Evolutionary conservation across 23 red algal species (phyloP), one percentile per base, ranked within the genome.

Genomic region (Gracilaria vermiculophylla): DNA sequence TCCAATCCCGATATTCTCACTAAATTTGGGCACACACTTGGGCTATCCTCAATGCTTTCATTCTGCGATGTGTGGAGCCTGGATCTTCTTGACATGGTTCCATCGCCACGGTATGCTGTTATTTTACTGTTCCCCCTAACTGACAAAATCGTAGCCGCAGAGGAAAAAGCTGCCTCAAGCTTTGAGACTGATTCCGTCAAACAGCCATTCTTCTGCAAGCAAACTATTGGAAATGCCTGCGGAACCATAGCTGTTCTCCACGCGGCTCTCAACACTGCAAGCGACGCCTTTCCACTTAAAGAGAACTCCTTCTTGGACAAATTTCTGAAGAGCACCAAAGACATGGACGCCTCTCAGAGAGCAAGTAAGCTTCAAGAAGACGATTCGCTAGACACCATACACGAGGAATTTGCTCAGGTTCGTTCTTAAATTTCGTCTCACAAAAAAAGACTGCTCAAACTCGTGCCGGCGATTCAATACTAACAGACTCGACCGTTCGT

Each of bases 201-300:
- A 16, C 72, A 23, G 24, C 94, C 80, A 14, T 98, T 65, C 62
- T 95, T 96, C 27, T 94, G 89, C 55, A 83, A 81, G 6, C 97
- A 99, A 80, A 95, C 93, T 19, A 91, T 99, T 17, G 58, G 72
- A 19, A 99, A 99, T 80, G 97, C 97, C 23, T 99, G 97, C 73
- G 97, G 97, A 65, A 99, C 97, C 6, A 96, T 99, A 34, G 97
- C 88, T 58, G 53, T 99, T 10, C 71, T 99, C 40, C 97, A 99
- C 74, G 90, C 97, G 2, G 81, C 92, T 0, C 60, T 87, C 39
- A 99, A 99, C 70, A 72, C 80, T 52, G 25, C 36, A 14, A 39
- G 86, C 31, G 25, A 58, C 28, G 69, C 76, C 27, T 62, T 88
- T 51, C 37, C 76, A 21, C 74, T 89, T 27, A 37, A 47, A 3